Evolutionary conservation across 441 rosid species (phyloP), one percentile per base, ranked within the genome.

Genomic region (Erysimum cheiri): DNA sequence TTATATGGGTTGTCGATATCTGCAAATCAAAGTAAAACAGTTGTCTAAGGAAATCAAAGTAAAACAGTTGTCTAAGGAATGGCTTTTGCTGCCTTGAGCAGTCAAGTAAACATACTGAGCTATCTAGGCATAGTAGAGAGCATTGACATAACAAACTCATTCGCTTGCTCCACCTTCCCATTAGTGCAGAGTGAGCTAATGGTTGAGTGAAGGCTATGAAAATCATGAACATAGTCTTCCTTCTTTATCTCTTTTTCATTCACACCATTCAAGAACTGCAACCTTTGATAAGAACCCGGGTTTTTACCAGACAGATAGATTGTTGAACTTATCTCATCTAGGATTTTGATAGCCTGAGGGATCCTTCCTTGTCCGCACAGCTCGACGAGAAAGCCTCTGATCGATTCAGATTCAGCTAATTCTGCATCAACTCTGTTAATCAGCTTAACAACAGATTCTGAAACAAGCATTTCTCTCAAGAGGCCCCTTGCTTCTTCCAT

Each of bases 321-420:
- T 67, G 77, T 68, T 14, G 80, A 69, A 14, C 80, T 71, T 74
- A 94, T 80, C 81, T 87, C 96, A 67, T 85, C 78, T n/a, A 94
- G 88, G 66, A 94, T 75, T 41, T 76, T 76, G 70, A 83, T 58
- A 67, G 98, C 97, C 77, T 87, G 96, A 58, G 70, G 70, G 62
- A 94, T 71, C 64, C 90, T 89, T 75, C 96, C 98, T 76, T 84
- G 92, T 70, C 89, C 96, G 66, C 96, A 94, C 67, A 94, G 79
- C 75, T 71, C 76, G 3, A 66, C 68, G 12, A 94, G 91, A 75
- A 91, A 82, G 77, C 73, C 76, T 75, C 74, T 84, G 54, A 89
- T 47, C 1, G 96, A 84, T 64, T 89, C 97, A 1, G 85, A 82
- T 75, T 85, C 95, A 52, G 79, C 85, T 41, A 82, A 75, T 73